Base-by-base conservation (phyloP, 495 filamentous ascomycete genomes). In the Chlorociboria aeruginascens region DNA sequence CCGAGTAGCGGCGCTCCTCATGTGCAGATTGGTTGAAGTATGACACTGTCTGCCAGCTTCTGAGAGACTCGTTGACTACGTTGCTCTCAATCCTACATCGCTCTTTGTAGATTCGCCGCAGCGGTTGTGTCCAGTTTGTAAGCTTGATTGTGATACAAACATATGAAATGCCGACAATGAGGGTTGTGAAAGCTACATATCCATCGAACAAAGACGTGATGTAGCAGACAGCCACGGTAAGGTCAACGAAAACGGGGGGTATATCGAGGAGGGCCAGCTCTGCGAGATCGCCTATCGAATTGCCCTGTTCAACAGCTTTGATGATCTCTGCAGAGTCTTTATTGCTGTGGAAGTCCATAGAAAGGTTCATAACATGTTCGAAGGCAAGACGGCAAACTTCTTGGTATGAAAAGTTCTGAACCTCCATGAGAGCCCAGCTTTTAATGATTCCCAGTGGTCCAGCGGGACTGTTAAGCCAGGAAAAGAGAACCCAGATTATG, bases 301-400 rank as follows among this genome's bases (percentile, higher is more conserved):
- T 60, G 7, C 80, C 84, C 51, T 81, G 78, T 8, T 69, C 68
- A 32, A 89, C 76, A 3, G 82, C 73, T 51, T 75, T 69, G 51
- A 77, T 75, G 31, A 87, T 67, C 54, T 86, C 81, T 6, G 76
- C 82, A 1, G 79, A 79, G 50, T 76, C 72, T 64, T 85, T 86
- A 34, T 73, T 69, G 48, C 77, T 77, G 55, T 89, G 83, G 48
- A 86, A 88, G 53, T 89, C 83, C 53, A 78, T 79, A 0, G 79
- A 85, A 29, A 89, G 69, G 44, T 69, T 71, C 73, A 89, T 83
- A 30, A 88, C 71, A 48, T 88, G 82, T 36, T 78, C 74, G 57
- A 83, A 89, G 8, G 83, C 75, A 1, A 76, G 73, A 0, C 67
- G 73, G 48, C 71, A 74, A 36, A 85, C 66, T 38, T 66, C 63